Evolutionary conservation across 140 eudicot species (phyloP), one percentile per base, ranked within the genome.

Genomic region (Anethum foeniculum): DNA sequence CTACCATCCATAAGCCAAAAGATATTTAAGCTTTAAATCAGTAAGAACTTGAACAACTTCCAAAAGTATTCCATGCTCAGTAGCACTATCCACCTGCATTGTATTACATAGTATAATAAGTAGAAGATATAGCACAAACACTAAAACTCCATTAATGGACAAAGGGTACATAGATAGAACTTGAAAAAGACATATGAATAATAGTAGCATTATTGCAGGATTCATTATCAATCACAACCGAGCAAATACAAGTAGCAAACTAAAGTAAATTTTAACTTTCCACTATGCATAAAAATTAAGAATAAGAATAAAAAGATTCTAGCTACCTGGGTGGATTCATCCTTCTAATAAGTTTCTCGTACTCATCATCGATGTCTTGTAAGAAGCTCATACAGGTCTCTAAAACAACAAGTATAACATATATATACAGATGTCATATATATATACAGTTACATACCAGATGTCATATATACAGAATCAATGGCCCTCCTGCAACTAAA

Each of bases 1-100:
- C 13, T 67, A 93, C 97, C 98, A 88, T 94, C 98, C 97, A 94
- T 94, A 83, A 92, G 92, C 98, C 98, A 94, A 97, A 94, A 78
- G 89, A 88, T n/a, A 94, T 94, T 77, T 94, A 94, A 77, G 94
- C 97, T 82, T 94, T 94, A 94, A 88, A 88, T 94, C 97, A 77
- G 96, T 94, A n/a, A 94, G 94, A 69, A 94, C 87, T 90, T 94
- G 97, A 1, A 94, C 96, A 71, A 92, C 96, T 83, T 94, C 96
- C 79, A 94, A 83, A 77, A 94, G 96, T 44, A 89, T 92, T 23
- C 98, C 97, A 81, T 91, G 97, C 80, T 87, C 88, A 78, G 90
- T 92, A 47, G 93, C 94, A 85, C 98, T 92, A 83, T 94, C 98
- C 71, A 94, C 98, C 98, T 94, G 78, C 82, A 81, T 79, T 28